These are phyloP conservation scores for Magnaporthiopsis incrustans DNA, from an alignment of 2,329 filamentous ascomycete species.

Conservation along the genomic window DNA sequence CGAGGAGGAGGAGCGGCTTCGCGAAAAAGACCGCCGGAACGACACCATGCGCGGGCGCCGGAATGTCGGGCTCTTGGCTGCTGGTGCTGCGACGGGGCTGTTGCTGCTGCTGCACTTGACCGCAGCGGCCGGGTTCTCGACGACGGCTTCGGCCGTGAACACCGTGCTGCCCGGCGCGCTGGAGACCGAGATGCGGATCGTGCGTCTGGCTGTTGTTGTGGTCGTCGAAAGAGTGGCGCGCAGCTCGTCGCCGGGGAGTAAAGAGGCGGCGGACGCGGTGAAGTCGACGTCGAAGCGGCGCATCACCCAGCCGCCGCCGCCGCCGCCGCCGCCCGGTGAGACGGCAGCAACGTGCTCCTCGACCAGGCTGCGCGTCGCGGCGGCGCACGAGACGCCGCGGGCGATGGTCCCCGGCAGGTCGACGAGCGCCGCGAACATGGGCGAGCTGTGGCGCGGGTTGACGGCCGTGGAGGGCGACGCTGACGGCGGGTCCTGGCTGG, in stretches of 20 bases:
- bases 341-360: constrained; percentile 6
- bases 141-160: neutral
- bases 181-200: neutral
- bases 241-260: constrained; percentile 24
- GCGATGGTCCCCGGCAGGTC: constrained; percentile 26
- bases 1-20: no score
- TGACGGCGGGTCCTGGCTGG: constrained; percentile 11
- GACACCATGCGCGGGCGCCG: neutral
- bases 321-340: no score
- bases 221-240: constrained; percentile 13
- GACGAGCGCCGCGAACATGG: constrained; percentile 24
- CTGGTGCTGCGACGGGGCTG: constrained; percentile 25
- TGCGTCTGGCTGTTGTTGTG: neutral
- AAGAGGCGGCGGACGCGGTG: constrained; percentile 26
- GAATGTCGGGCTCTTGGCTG: neutral
- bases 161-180: neutral
- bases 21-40: neutral
- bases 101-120: constrained; percentile 11
- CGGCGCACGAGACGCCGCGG: constrained; percentile 31
- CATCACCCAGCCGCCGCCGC: constrained; percentile 12
- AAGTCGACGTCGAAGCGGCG: constrained; percentile 16
- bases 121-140: constrained; percentile 18
- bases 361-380: constrained; percentile 21
- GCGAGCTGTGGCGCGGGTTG: constrained; percentile 32
- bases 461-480: constrained; percentile 33